Conservation (phyloP, 2,329 filamentous ascomycete species). For the Alternaria brassicae region DNA sequence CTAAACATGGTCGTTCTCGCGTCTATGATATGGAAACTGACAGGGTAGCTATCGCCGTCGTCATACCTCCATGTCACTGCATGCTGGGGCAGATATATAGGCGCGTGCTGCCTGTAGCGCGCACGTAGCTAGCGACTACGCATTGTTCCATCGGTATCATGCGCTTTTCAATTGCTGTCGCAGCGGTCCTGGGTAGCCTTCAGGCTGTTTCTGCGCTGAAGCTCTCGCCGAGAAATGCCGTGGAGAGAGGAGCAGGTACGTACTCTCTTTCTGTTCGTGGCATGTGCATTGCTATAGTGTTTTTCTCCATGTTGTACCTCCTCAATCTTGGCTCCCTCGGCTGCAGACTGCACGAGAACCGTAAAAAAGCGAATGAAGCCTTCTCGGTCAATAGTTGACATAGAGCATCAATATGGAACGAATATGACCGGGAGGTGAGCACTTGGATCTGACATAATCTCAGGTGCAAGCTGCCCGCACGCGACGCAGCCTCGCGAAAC, state of each 20-base stretch:
- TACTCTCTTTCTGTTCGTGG: background rate
- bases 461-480: conserved; percentile 28
- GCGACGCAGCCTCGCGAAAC: conserved; percentile 35
- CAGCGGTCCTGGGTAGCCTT: conserved; percentile 34
- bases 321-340: background rate
- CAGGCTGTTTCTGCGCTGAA: conserved; percentile 33
- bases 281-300: background rate
- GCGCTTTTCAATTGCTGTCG: conserved; percentile 34
- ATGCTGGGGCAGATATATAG: conserved; percentile 13
- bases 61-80: background rate
- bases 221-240: conserved; percentile 22
- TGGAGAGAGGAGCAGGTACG: conserved; percentile 36
- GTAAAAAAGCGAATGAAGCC: background rate
- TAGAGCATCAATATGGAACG: background rate
- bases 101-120: background rate
- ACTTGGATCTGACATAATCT: conserved; percentile 2
- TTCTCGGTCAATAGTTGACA: background rate
- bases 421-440: background rate
- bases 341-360: background rate
- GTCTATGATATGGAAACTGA: conserved; percentile 14
- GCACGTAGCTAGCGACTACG: conserved; percentile 1
- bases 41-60: conserved; percentile 9
- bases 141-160: conserved; percentile 20
- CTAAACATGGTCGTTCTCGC: conserved; percentile 23
- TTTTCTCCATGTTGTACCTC: background rate